Conservation (phyloP, 2,329 filamentous ascomycete species). For the Colletotrichum kahawae region DNA sequence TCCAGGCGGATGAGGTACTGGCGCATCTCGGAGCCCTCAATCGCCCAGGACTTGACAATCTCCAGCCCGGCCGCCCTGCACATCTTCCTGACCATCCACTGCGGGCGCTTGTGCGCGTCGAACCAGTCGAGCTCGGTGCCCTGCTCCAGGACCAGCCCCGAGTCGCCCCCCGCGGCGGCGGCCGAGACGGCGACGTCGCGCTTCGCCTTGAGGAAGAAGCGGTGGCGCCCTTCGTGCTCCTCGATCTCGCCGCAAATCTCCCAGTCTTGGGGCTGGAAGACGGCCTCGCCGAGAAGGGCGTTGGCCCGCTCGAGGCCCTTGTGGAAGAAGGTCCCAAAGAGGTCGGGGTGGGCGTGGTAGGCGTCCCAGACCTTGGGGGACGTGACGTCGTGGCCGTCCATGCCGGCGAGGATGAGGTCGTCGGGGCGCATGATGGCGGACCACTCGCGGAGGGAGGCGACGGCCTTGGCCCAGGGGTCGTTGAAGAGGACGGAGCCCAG, state of each 20-base stretch:
- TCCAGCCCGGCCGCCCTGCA: constrained; percentile 42
- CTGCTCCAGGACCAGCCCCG: constrained; percentile 27
- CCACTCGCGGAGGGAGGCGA: constrained; percentile 41
- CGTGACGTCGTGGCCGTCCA: constrained; percentile 44
- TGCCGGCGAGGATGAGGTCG: constrained; percentile 43
- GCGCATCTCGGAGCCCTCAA: constrained; percentile 43
- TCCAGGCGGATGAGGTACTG: constrained; percentile 38
- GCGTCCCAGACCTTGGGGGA: constrained; percentile 43
- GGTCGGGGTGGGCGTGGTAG: constrained; percentile 41
- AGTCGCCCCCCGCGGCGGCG: background rate
- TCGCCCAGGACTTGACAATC: constrained; percentile 40
- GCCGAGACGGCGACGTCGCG: constrained; percentile 31
- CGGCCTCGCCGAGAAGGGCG: constrained; percentile 34
- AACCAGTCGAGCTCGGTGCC: constrained; percentile 48
- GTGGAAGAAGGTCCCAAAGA: constrained; percentile 41
- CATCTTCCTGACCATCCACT: constrained; percentile 31
- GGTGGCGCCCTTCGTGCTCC: constrained; percentile 38
- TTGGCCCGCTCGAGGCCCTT: constrained; percentile 45
- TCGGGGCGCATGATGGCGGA: constrained; percentile 35
- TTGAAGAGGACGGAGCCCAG: constrained; percentile 48
- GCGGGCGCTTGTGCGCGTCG: constrained; percentile 45
- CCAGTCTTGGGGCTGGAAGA: constrained; percentile 43
- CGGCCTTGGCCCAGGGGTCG: constrained; percentile 40
- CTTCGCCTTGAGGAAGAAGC: constrained; percentile 43
- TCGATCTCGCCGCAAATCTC: constrained; percentile 41